Conservation (phyloP, 2,329 filamentous ascomycete genomes). For the Dothistroma septosporum region DNA sequence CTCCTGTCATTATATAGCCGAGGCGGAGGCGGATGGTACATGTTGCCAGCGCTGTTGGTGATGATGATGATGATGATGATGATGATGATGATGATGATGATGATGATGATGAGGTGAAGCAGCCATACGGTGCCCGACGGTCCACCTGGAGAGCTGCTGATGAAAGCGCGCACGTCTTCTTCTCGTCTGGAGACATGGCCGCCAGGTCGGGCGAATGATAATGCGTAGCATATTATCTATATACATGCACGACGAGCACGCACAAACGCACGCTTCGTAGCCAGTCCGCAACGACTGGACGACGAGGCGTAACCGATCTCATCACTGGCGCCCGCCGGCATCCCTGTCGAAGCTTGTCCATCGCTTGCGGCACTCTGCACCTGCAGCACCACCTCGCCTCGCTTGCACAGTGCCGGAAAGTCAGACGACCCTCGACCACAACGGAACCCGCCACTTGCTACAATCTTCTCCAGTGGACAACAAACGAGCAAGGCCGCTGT, state of each 20-base stretch:
- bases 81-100: too few relatives aligned
- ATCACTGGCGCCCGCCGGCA: not conserved
- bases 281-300: not conserved
- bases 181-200: not conserved
- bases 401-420: slow-evolving; percentile 3
- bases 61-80: too few relatives aligned
- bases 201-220: not conserved
- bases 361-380: slow-evolving; percentile 5
- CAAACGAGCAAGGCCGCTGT: not conserved
- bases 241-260: not conserved
- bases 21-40: not conserved
- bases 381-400: too few relatives aligned
- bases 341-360: slow-evolving; percentile 3
- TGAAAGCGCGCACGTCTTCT: not conserved
- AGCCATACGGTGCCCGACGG: too few relatives aligned
- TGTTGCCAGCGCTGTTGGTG: not conserved
- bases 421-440: slow-evolving; percentile 4
- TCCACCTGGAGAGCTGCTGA: too few relatives aligned
- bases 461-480: not conserved
- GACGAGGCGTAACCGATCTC: slow-evolving; percentile 1
- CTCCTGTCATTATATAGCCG: not conserved
- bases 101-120: not conserved
- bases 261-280: not conserved
- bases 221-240: not conserved
- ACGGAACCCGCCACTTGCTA: not conserved